These are phyloP conservation scores for Russula olivacea DNA, from an alignment of 768 basidiomycete species.

Conservation along the genomic window DNA sequence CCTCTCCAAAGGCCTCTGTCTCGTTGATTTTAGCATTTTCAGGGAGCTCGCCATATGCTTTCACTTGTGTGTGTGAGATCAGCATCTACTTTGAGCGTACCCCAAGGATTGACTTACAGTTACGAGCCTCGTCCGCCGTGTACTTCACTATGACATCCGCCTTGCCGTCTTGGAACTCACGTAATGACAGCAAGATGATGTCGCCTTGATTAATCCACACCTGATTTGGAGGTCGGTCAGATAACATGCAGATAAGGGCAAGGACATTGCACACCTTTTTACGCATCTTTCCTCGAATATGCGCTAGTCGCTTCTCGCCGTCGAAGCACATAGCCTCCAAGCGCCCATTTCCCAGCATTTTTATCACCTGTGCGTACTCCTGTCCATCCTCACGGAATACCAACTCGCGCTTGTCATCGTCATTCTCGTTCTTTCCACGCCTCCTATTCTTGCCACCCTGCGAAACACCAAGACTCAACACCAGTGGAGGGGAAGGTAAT, in stretches of 20 bases:
- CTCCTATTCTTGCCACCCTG: conserved; percentile 99
- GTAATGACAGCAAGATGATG: conserved; percentile 88
- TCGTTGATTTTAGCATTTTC: conserved; percentile 97
- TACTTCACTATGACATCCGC: conserved; percentile 99
- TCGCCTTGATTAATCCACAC: conserved; percentile 99
- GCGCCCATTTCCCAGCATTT: conserved; percentile 98
- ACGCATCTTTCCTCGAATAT: conserved; percentile 98
- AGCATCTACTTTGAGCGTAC: neutral
- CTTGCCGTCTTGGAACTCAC: conserved; percentile 99
- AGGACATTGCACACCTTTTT: conserved; percentile 70
- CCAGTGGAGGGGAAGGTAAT: conserved; percentile 1
- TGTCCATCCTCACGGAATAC: conserved; percentile 99
- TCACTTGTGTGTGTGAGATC: conserved; percentile 49
- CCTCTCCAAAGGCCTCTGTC: conserved; percentile 88
- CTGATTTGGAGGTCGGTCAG: conserved; percentile 36
- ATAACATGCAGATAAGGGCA: neutral
- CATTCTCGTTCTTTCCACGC: conserved; percentile 99
- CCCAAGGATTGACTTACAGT: conserved; percentile 40
- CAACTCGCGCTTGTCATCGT: conserved; percentile 96
- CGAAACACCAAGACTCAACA: conserved; percentile 15
- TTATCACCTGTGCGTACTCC: conserved; percentile 96
- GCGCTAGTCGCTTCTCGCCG: conserved; percentile 94
- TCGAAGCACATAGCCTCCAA: conserved; percentile 97
- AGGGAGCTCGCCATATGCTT: conserved; percentile 97
- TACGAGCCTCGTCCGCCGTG: conserved; percentile 91